Evolutionary conservation across 176 grass and related monocot species (phyloP), one percentile per base, ranked within the genome.

Genomic region (Puya raimondii): DNA sequence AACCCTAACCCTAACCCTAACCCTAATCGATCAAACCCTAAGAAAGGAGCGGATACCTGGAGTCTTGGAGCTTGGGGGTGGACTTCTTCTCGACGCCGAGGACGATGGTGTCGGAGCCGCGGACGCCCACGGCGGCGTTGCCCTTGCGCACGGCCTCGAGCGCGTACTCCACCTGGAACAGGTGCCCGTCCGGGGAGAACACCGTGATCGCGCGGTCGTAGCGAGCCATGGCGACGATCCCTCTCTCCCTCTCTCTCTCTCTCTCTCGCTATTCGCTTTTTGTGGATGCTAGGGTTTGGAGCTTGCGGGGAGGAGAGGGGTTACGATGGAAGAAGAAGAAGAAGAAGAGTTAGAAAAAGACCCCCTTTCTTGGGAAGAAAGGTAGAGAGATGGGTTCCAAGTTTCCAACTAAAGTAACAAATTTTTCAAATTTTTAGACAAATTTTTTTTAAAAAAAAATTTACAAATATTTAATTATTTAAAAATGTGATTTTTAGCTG

Each of bases 61-160:
- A 99, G 72, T 99, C 90, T 66, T 94, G 95, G 57, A 99, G 95
- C 80, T 99, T 99, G 14, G 95, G 95, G 23, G 95, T 91, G 70
- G 95, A 90, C 77, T 99, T 99, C 90, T 99, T 99, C 87, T 99
- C 95, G 66, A 94, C 95, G 70, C 90, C 95, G 75, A 99, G 95
- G 65, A 99, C 95, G 80, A 91, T 84, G 70, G 87, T 91, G 87
- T 99, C 95, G 22, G 58, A 59, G 79, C 95, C 95, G 66, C 95
- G 89, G 66, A 99, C 89, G 75, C 94, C 94, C 65, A 99, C 94
- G 53, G 94, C 94, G 50, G 94, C 94, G 95, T 99, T 99, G 5
- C 90, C 90, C 82, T 99, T 99, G 70, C 90, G 95, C 67, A 99
- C 95, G 47, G 90, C 95, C 85, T 99, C 95, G 78, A 99, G 89